These are phyloP conservation scores for Silene uniflora DNA, from an alignment of 148 eudicot genomes.

Conservation along the genomic window DNA sequence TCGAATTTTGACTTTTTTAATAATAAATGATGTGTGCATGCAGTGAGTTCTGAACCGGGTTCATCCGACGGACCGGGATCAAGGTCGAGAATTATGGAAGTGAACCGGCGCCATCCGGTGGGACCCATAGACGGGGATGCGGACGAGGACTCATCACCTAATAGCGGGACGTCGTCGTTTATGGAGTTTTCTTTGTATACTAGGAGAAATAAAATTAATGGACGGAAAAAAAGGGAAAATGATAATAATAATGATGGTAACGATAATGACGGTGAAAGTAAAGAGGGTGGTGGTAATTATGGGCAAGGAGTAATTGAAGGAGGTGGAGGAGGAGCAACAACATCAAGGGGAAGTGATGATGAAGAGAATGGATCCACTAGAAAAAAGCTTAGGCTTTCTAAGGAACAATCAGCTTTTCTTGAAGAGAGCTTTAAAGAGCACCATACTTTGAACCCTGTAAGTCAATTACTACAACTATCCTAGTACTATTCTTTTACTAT, in stretches of 20 bases:
- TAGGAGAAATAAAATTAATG: conserved; percentile 9
- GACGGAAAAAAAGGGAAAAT: conserved; percentile 26
- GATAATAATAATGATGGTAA: background rate
- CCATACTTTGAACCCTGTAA: conserved; percentile 73
- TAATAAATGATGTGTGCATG: conserved; percentile 12
- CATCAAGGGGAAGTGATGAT: conserved; percentile 54
- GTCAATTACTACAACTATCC: conserved; percentile 17
- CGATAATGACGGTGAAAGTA: background rate
- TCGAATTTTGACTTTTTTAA: too few relatives aligned
- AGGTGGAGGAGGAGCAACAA: conserved; percentile 20
- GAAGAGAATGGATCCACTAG: conserved; percentile 49
- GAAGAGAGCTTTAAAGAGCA: conserved; percentile 80
- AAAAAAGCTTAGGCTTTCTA: conserved; percentile 71
- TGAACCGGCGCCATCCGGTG: conserved; percentile 26
- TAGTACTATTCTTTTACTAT: background rate
- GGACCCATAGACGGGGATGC: conserved; percentile 32
- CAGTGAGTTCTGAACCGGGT: conserved; percentile 53
- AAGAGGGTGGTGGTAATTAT: conserved; percentile 10
- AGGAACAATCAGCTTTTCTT: conserved; percentile 80
- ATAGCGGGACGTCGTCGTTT: conserved; percentile 57
- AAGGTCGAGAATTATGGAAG: conserved; percentile 20
- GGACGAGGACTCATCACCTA: conserved; percentile 51
- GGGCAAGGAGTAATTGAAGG: conserved; percentile 19
- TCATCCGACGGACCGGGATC: conserved; percentile 35
- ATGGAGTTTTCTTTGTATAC: conserved; percentile 53